A percentile compares a stretch with the other conserved stretches of the same genome.
These are phyloP conservation scores for Ascochyta pisi DNA, from an alignment of 2,329 filamentous ascomycete species.

Conservation along the genomic window DNA sequence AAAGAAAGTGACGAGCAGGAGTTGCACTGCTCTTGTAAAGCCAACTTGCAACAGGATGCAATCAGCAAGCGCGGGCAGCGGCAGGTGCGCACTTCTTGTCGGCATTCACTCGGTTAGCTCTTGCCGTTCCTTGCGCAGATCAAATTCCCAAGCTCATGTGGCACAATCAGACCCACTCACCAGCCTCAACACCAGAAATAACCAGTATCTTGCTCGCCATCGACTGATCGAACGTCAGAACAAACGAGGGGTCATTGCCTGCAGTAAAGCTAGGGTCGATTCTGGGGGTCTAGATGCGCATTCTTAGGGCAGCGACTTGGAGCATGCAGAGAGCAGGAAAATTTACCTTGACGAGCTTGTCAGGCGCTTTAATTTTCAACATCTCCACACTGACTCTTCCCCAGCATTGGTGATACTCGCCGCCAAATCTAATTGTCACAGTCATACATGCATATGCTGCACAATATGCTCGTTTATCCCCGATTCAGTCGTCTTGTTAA, in stretches of 20 bases:
- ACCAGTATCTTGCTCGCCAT: not conserved
- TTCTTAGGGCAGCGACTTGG: not conserved
- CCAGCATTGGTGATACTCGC: slow-evolving; percentile 6
- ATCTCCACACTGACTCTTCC: not conserved
- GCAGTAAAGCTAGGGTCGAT: not conserved
- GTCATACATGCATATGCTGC: slow-evolving; percentile 3
- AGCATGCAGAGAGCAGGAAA: not conserved
- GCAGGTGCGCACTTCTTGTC: slow-evolving; percentile 11
- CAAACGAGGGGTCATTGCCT: not conserved
- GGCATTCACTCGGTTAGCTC: not conserved
- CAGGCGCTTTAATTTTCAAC: not conserved
- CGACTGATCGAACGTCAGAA: not conserved
- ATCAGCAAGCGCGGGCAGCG: slow-evolving; percentile 1
- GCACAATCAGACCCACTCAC: slow-evolving; percentile 6
- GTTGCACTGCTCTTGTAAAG: not conserved
- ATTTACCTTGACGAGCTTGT: not conserved
- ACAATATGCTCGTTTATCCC: not conserved
- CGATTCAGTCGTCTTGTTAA: not conserved
- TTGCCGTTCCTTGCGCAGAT: slow-evolving; percentile 8
- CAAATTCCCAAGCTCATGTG: not conserved
- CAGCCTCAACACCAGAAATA: slow-evolving; percentile 16
- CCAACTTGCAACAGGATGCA: not conserved
- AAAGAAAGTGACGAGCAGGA: not conserved
- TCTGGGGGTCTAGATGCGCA: not conserved
- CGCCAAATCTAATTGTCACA: not conserved